These are phyloP conservation scores for Trebouxiophyceae sp. DNA, from an alignment of 163 green algal species.

Conservation along the genomic window DNA sequence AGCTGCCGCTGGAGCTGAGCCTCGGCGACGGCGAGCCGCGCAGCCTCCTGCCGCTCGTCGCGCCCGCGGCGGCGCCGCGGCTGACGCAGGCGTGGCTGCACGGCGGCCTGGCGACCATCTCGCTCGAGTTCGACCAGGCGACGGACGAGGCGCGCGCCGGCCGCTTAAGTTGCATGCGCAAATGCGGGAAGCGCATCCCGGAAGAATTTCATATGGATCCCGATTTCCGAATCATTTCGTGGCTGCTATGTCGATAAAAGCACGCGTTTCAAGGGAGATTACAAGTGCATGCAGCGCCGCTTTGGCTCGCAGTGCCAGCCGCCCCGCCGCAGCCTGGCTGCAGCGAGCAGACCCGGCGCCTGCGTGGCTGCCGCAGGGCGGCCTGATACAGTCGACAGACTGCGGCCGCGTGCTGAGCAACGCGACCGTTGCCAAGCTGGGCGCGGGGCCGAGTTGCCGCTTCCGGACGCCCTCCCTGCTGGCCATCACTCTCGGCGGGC, in stretches of 20 bases:
- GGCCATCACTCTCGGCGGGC: neutral
- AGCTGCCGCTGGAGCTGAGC: too few relatives aligned
- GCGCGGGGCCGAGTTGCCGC: neutral
- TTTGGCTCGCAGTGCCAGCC: neutral
- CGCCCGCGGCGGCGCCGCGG: too few relatives aligned
- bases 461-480: neutral
- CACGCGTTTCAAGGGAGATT: neutral
- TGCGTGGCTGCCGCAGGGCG: neutral
- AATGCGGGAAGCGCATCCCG: too few relatives aligned
- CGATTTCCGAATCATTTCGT: neutral
- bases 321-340: neutral
- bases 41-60: too few relatives aligned
- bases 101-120: neutral
- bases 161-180: too few relatives aligned
- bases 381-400: neutral
- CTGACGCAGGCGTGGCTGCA: too few relatives aligned
- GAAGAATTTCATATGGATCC: too few relatives aligned
- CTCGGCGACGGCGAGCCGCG: too few relatives aligned
- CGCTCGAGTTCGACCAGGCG: neutral
- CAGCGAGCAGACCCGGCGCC: neutral
- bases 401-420: neutral
- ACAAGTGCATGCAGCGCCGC: neutral
- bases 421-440: neutral
- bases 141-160: neutral
- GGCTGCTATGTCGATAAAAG: neutral